Percentiles rank a stretch among this genome's conserved stretches.
phyloP scores from a whole-genome alignment of 2,329 filamentous ascomycete genomes.

The Pyrenophora seminiperda region DNA sequence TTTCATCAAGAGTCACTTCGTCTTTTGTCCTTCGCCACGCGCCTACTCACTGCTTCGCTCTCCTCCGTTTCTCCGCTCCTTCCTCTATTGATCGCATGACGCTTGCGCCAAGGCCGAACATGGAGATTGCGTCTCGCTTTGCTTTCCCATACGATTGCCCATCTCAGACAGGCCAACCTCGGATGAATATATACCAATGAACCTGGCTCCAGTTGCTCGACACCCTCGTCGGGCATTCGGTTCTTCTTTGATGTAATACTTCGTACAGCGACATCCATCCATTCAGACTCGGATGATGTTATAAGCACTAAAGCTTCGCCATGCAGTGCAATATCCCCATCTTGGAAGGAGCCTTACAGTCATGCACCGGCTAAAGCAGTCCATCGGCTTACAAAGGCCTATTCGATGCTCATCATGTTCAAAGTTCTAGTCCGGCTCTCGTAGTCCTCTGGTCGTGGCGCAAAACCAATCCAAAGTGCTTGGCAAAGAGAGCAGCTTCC shows the following conservation, averaged over 20 bases:
- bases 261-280: background rate
- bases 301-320: background rate
- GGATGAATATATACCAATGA: background rate
- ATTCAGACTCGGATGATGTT: background rate
- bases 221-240: background rate
- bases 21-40: background rate
- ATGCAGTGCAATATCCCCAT: background rate
- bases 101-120: slow-evolving; percentile 13
- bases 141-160: background rate
- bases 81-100: background rate
- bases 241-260: background rate
- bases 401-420: slow-evolving; percentile 1
- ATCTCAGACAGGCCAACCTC: slow-evolving; percentile 10
- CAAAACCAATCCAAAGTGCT: slow-evolving; percentile 15
- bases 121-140: slow-evolving; percentile 4
- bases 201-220: background rate
- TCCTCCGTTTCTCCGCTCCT: slow-evolving; percentile 1
- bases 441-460: slow-evolving; percentile 12
- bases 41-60: background rate
- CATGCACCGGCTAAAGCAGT: slow-evolving; percentile 4
- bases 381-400: slow-evolving; percentile 7
- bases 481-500: slow-evolving; percentile 28
- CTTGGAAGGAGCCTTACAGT: slow-evolving; percentile 2
- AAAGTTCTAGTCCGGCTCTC: slow-evolving; percentile 1
- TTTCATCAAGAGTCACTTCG: background rate